Evolutionary conservation across 345 rosid genomes (phyloP), one percentile per base, ranked within the genome.

Genomic region (Eucalyptus curtisii): DNA sequence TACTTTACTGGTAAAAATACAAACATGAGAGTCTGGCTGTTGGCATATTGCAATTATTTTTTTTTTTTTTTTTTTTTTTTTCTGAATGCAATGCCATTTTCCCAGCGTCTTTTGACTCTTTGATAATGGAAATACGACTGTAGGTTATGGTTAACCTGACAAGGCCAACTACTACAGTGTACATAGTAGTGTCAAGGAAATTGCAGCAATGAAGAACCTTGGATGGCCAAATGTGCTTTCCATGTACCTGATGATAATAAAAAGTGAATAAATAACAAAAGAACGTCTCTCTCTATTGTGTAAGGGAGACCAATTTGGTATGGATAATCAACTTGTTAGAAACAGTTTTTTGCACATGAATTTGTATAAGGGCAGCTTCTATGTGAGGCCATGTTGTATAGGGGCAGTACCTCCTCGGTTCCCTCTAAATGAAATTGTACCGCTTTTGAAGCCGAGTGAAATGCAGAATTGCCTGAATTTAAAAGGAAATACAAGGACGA

Each of bases 101-200:
- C 50, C 55, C 50, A 22, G 55, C 5, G 55, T 48, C 44, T 5
- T 68, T 68, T 68, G 80, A 8, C 80, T 68, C 44, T 33, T 45
- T 45, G 76, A 57, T 40, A 42, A 64, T 87, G 4, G 49, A 49
- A 61, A 31, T 33, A 98, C 96, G 16, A 98, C 99, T 89, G 96
- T 98, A 89, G 99, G 99, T 90, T 98, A 55, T 89, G 99, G 99
- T 37, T 96, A 99, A 90, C 99, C 99, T n/a, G 95, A 97, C 95
- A 95, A 97, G 92, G 93, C 99, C 33, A 98, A 95, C 93, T 91
- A 95, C 84, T 95, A 97, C 92, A 96, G 97, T 91, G 99, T 97
- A 45, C 99, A 96, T 50, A 98, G 99, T 44, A 94, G 96, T 91
- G 99, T 97, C 92, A 97, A 97, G 92, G 99, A 97, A 95, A 99